Base-by-base conservation (phyloP, 805 yeast genomes). In the Myxozyma kluyveri region DNA sequence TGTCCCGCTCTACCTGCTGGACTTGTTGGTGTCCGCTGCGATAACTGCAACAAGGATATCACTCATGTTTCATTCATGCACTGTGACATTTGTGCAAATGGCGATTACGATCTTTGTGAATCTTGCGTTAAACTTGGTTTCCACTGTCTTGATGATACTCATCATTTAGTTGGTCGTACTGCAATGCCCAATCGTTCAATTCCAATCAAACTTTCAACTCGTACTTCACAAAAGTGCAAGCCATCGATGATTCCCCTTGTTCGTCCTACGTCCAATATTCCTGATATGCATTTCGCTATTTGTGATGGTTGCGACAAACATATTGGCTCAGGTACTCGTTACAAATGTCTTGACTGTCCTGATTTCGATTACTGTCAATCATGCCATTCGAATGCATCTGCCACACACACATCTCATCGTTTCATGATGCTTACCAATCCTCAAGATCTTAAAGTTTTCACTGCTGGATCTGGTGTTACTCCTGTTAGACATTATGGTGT, bases 281-380 rank as follows among this genome's bases (percentile, higher is more conserved):
- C 33, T 14, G 33, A 29, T 14, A 18, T 2, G n/a, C 57, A 52
- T 36, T n/a, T 22, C 29, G 68, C 68, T 9, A 24, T 42, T 31
- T 65, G 68, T 42, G 67, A 64, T 32, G 51, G 53, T 3, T 63
- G 66, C 49, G 56, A 63, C 22, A 42, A 29, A 3, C 42, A 42
- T 33, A 9, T 29, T 9, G 14, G 14, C 12, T 29, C 33, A 9
- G 33, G 14, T 9, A 29, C 12, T 14, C 33, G 33, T 9, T 29
- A 9, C 33, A 29, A 29, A 14, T 29, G 33, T 14, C 9, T 29
- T 29, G 33, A 29, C 33, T 29, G 33, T 29, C 33, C 12, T 29
- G 33, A 29, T 29, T 29, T 29, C 33, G 33, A 29, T 14, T 29
- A 29, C 33, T 29, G 33, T 14, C 12, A 29, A 14, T 24, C 23